Evolutionary conservation across 2,329 filamentous ascomycete species (phyloP), one percentile per base, ranked within the genome.

Genomic region (Aspergillus floridensis): DNA sequence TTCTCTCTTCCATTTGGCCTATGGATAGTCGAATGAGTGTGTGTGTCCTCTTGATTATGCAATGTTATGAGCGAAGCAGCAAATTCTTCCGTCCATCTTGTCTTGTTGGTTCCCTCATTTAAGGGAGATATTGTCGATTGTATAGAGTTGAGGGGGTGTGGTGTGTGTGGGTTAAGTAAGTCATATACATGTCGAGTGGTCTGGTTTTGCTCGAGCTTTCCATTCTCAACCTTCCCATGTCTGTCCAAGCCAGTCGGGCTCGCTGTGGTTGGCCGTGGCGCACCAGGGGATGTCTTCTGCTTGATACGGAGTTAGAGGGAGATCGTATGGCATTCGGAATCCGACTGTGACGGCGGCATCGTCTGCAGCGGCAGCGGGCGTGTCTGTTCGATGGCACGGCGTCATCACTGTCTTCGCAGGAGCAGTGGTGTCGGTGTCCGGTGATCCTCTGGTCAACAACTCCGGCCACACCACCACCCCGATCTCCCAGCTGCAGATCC

Each of bases 401-500:
- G 88, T 78, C 89, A 96, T 95, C 5, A 72, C 70, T 0, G 81
- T 80, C 0, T 59, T 64, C 8, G 32, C 24, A 7, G 49, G 32
- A 35, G 32, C 8, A 35, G 12, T 35, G 24, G 32, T 35, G 22
- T 46, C 49, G 22, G 55, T n/a, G 26, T 53, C 22, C 35, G 5
- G 5, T 16, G 16, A 8, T 35, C 16, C 38, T n/a, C 38, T 14
- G 21, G 60, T 63, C 50, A 80, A 82, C 26, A 86, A 66, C 21
- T 71, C 85, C 0, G 92, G 92, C 90, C 92, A 96, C 0, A 96
- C 82, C 50, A 96, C 71, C 1, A 96, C 90, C 0, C 92, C 92
- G 32, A 91, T 84, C 72, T 96, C 92, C 79, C 88, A 96, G 31
- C 90, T 95, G 59, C 88, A 87, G 29, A 96, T 85, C 38, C 88